Evolutionary conservation across 257 asterid genomes (phyloP), one percentile per base, ranked within the genome.

Genomic region (Petunia axillaris): DNA sequence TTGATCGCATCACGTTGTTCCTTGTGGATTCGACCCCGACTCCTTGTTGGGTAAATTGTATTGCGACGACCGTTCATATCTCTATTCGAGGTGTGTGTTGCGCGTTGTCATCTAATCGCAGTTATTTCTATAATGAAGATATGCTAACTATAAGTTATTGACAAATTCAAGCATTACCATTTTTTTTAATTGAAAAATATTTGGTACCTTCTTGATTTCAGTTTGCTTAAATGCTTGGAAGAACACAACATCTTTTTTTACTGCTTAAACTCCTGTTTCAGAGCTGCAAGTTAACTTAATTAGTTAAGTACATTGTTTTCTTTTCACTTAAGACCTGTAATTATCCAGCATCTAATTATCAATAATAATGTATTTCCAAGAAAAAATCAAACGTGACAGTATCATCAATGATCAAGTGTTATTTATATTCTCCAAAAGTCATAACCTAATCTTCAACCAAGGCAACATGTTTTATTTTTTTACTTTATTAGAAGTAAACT

Each of bases 111-210:
- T n/a, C n/a, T 25, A 0, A 25, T 25, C 25, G 25, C 25, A 25
- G 25, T 39, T n/a, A 52, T 13, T 52, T 52, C 5, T 8, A 16
- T 68, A 68, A 43, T 68, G 3, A 52, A 52, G 4, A 44, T 68
- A 68, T 44, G 57, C 40, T 16, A 68, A 68, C 76, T n/a, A 11
- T 4, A 41, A 15, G 52, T 39, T 65, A 46, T 25, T 68, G 57
- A 68, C 40, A 44, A 8, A 68, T n/a, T 44, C 76, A 68, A 68
- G 58, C 76, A 44, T 68, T 44, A 8, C 58, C 57, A 68, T 44
- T 68, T n/a, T 1, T 67, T 43, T 65, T 6, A 1, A 6, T 6
- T n/a, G 55, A 67, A 14, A 8, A 5, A 67, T 7, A 36, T 1
- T 38, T 43, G 39, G 35, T n/a, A 38, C 38, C 75, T n/a, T 11